phyloP scores from a whole-genome alignment of 106 monocot species.

The Dioscorea alata region DNA sequence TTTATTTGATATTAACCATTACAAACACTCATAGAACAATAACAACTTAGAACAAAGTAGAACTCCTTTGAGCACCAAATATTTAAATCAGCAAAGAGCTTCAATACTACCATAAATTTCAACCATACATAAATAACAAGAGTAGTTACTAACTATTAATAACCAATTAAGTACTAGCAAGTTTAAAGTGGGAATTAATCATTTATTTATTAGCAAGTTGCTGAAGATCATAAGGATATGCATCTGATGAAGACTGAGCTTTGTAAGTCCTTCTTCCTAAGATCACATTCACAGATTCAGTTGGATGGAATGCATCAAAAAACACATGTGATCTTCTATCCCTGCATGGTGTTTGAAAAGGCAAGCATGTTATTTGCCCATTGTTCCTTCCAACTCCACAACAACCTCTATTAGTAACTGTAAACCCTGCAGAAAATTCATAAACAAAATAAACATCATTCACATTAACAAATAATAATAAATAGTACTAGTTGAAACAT shows the following conservation, averaged over 20 bases:
- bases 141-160: background rate
- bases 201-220: slow-evolving; percentile 50
- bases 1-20: no score
- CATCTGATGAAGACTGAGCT: slow-evolving; percentile 44
- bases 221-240: slow-evolving; percentile 57
- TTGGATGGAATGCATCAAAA: slow-evolving; percentile 92
- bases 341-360: slow-evolving; percentile 64
- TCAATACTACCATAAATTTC: no score
- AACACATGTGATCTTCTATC: slow-evolving; percentile 59
- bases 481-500: background rate
- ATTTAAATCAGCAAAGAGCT: no score
- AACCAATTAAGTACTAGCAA: no score
- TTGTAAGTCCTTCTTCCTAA: slow-evolving; percentile 63
- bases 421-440: slow-evolving; percentile 37
- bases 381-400: slow-evolving; percentile 95
- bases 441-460: background rate
- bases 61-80: no score
- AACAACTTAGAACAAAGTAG: no score
- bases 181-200: slow-evolving; percentile 1
- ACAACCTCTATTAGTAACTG: slow-evolving; percentile 66
- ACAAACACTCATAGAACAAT: no score
- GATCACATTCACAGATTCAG: slow-evolving; percentile 67
- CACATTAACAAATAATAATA: background rate
- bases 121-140: background rate
- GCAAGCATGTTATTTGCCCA: slow-evolving; percentile 88